Base-by-base conservation (phyloP, 148 eudicot species). In the Rhododendron molle region DNA sequence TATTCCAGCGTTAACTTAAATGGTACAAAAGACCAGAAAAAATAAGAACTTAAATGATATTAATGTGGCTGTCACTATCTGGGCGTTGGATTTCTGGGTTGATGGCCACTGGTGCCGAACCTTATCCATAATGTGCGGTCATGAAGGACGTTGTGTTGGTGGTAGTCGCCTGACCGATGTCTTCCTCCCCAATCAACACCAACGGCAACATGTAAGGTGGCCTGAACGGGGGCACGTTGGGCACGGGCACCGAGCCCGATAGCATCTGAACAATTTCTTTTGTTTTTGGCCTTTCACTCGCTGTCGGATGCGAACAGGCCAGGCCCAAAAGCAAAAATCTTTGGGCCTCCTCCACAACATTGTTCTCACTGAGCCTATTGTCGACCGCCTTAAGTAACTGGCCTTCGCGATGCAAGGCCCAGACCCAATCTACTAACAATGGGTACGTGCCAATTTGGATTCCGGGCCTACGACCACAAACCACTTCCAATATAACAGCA, bases 381-480 rank as follows among this genome's bases (percentile, higher is more conserved):
- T 96, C 98, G 0, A 95, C 84, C 0, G 96, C 99, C 30, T 86
- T 91, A 5, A 91, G 86, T 23, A 96, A 44, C 12, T 83, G 83
- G n/a, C 93, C 92, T 18, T 95, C 93, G 3, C 97, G 86, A 85
- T 96, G 94, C 89, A 91, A 79, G 8, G 86, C 90, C 99, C 99
- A 95, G 1, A 95, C 99, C 95, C 95, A 96, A 36, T 96, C 99
- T 0, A 93, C 96, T 36, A 95, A 43, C 30, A 85, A 85, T 0
- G 80, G 89, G 82, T 85, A 94, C 32, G 88, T 89, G 1, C 84
- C 95, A 12, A 72, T 84, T 87, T 88, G 93, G 69, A 91, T 81
- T 65, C 92, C 91, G 0, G 96, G 95, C 14, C 94, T 87, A 13
- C 71, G 89, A 1, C 99, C 99, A 72, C 93, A 90, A 0, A 91